Conservation (phyloP, 192 early-diverging fungal species). For the Anaeromyces robustus region DNA sequence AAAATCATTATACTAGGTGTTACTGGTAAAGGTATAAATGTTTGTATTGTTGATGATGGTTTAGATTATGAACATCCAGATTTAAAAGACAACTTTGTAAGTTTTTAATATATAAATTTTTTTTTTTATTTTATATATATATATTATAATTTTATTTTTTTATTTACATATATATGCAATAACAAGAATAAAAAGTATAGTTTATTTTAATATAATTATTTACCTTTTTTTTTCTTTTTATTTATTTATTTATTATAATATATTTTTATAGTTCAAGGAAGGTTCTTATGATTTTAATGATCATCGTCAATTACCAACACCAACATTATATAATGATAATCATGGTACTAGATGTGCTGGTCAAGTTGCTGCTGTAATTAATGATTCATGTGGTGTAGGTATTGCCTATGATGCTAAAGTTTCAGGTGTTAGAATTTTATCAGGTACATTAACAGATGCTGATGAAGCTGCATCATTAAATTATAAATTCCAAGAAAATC, state of each 20-base stretch:
- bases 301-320: constrained; percentile 54
- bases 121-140: no score
- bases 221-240: no score
- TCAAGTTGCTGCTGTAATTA: constrained; percentile 79
- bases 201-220: no score
- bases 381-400: constrained; percentile 89
- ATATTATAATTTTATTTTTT: no score
- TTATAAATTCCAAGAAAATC: constrained; percentile 70
- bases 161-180: no score
- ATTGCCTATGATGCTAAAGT: constrained; percentile 78
- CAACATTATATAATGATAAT: constrained; percentile 58
- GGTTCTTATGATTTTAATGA: constrained; percentile 96
- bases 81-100: constrained; percentile 24
- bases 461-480: constrained; percentile 86
- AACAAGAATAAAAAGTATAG: no score
- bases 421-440: constrained; percentile 76
- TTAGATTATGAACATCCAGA: constrained; percentile 75
- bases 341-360: constrained; percentile 98
- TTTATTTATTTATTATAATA: no score
- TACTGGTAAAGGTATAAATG: constrained; percentile 71
- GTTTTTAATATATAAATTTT: no score
- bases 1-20: constrained; percentile 29
- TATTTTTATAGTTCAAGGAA: background rate
- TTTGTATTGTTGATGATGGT: constrained; percentile 92
- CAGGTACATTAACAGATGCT: constrained; percentile 69